Evolutionary conservation across 2,329 filamentous ascomycete genomes (phyloP).

Genomic region (Aspergillus ibericus): DNA sequence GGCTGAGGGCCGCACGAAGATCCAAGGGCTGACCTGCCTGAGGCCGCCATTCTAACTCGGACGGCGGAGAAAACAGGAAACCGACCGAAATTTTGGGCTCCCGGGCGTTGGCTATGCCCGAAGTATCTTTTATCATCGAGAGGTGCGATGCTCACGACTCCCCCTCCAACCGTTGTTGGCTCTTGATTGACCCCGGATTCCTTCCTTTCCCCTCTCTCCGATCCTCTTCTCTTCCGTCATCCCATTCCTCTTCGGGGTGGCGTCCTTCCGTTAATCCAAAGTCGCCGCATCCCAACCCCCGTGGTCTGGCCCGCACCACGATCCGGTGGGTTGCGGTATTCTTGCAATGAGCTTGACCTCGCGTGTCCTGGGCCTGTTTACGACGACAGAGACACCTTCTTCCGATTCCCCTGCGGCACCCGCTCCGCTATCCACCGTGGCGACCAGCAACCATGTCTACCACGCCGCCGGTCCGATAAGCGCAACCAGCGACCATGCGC

Average conservation of each 20-base stretch:
- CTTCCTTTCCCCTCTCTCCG: slow-evolving; percentile 1
- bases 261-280: slow-evolving; percentile 15
- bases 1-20: neutral
- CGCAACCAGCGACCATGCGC: slow-evolving; percentile 17
- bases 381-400: slow-evolving; percentile 40
- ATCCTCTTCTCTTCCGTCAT: slow-evolving; percentile 1
- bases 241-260: slow-evolving; percentile 14
- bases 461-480: slow-evolving; percentile 16
- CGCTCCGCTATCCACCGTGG: slow-evolving; percentile 29
- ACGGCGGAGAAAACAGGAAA: slow-evolving; percentile 33
- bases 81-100: slow-evolving; percentile 35
- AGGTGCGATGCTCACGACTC: slow-evolving; percentile 19
- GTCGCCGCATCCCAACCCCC: slow-evolving; percentile 27
- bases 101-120: neutral
- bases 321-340: slow-evolving; percentile 34
- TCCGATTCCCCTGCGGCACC: slow-evolving; percentile 28
- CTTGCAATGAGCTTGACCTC: slow-evolving; percentile 60
- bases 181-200: slow-evolving; percentile 7
- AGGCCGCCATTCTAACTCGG: slow-evolving; percentile 24
- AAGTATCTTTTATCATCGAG: slow-evolving; percentile 3
- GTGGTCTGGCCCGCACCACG: slow-evolving; percentile 32
- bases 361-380: slow-evolving; percentile 54
- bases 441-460: slow-evolving; percentile 19
- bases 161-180: slow-evolving; percentile 10
- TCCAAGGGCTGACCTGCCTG: slow-evolving; percentile 19